Base-by-base conservation (phyloP, 1,284 basidiomycete genomes). In the Tremellales sp. region DNA sequence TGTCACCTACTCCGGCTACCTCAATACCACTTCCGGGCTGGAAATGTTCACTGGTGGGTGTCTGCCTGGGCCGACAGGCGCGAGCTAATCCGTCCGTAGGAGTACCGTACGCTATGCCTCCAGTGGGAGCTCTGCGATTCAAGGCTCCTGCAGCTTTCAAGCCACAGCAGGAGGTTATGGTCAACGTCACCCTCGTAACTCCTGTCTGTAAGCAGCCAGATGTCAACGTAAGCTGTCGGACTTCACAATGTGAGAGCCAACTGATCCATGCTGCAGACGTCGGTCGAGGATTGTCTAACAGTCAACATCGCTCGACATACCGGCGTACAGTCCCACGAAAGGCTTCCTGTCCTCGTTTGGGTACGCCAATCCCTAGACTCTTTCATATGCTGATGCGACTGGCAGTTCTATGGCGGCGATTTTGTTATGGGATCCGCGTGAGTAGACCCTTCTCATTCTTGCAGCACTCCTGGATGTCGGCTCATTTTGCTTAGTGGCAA, bases 71-170 rank as follows among this genome's bases (percentile, higher is more conserved):
- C n/a, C n/a, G n/a, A n/a, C n/a, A n/a, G n/a, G n/a, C n/a, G n/a
- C n/a, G n/a, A n/a, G n/a, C n/a, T n/a, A n/a, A n/a, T n/a, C n/a
- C n/a, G n/a, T 10, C 16, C 29, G 29, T 16, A 31, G 83, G 83
- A 0, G 79, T 87, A 35, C 83, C 81, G 0, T 86, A 77, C 51
- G 83, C 81, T 10, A 66, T 79, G 48, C 74, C 82, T 6, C 84
- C 53, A 14, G n/a, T 38, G 9, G 48, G 50, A 8, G 28, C 34
- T 18, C 41, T 38, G 21, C 51, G 55, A 26, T 49, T 54, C 12
- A 74, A 71, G 5, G 56, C 76, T 8, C 71, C 73, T 1, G 75
- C 77, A 54, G 71, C 74, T 43, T 61, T 74, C 38, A 57, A 64
- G 6, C 71, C 73, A 8, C 57, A 43, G 0, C 35, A 52, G 16